These are phyloP conservation scores for Xylaria telfairii DNA, from an alignment of 495 filamentous ascomycete genomes.

Conservation along the genomic window DNA sequence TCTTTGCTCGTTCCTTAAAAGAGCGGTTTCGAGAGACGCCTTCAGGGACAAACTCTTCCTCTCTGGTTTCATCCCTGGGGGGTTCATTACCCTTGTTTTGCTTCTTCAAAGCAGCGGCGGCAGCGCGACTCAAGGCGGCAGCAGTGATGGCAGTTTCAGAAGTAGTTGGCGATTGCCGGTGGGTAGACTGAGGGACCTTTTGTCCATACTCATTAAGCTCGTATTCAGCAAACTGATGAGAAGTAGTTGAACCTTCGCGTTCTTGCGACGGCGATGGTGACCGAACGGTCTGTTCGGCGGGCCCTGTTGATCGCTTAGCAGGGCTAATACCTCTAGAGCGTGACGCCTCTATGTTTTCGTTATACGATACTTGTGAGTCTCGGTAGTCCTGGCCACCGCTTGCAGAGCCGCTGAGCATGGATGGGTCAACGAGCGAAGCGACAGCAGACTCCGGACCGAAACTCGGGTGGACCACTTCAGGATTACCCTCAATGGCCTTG, in stretches of 20 bases:
- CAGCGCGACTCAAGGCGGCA: slow-evolving; percentile 56
- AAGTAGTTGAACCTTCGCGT: slow-evolving; percentile 32
- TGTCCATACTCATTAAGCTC: slow-evolving; percentile 61
- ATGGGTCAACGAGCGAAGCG: slow-evolving; percentile 83
- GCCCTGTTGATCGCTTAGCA: slow-evolving; percentile 43
- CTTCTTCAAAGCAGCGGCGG: slow-evolving; percentile 52
- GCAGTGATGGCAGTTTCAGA: slow-evolving; percentile 60
- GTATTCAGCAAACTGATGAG: slow-evolving; percentile 51
- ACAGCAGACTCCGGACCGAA: slow-evolving; percentile 84
- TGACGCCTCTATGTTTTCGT: slow-evolving; percentile 40
- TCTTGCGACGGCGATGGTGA: slow-evolving; percentile 35
- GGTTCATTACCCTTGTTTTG: slow-evolving; percentile 43
- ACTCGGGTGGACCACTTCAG: slow-evolving; percentile 73
- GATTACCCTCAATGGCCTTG: slow-evolving; percentile 70
- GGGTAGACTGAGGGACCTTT: slow-evolving; percentile 52
- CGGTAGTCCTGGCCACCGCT: slow-evolving; percentile 41
- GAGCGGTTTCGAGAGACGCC: slow-evolving; percentile 56
- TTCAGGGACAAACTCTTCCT: slow-evolving; percentile 37
- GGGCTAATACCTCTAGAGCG: slow-evolving; percentile 44
- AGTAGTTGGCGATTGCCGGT: slow-evolving; percentile 52
- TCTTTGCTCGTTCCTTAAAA: slow-evolving; percentile 62
- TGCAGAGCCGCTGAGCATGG: slow-evolving; percentile 63
- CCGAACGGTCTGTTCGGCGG: slow-evolving; percentile 38
- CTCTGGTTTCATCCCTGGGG: slow-evolving; percentile 18
- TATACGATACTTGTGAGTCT: slow-evolving; percentile 46